A percentile compares a stretch with the other conserved stretches of the same genome.
Conservation (phyloP, 306 rosid species). For the Styphnolobium japonicum region DNA sequence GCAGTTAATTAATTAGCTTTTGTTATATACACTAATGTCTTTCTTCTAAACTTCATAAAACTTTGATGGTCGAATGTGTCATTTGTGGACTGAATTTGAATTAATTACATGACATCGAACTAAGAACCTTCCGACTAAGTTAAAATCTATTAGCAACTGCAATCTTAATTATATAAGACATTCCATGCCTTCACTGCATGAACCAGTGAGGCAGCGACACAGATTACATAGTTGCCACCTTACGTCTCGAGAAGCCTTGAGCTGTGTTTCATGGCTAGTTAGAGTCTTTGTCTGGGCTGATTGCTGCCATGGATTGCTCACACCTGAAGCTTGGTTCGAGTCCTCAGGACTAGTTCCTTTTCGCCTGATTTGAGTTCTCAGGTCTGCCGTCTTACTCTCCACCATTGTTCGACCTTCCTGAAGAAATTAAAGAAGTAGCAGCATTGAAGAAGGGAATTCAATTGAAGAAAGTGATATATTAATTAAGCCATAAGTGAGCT, state of each 20-base stretch:
- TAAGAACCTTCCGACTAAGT: conserved; percentile 9
- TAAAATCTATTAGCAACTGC: not conserved
- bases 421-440: conserved; percentile 18
- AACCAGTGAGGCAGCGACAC: conserved; percentile 37
- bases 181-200: conserved; percentile 26
- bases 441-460: not conserved
- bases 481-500: not conserved
- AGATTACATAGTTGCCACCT: conserved; percentile 84
- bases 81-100: not conserved
- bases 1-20: not conserved
- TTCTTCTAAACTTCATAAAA: not conserved
- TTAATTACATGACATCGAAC: conserved; percentile 2
- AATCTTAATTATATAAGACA: not conserved
- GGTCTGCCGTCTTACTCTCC: conserved; percentile 82
- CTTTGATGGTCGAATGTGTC: not conserved
- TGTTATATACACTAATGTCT: not conserved
- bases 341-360: conserved; percentile 50
- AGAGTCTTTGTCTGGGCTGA: conserved; percentile 34
- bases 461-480: conserved; percentile 1
- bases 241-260: conserved; percentile 99
- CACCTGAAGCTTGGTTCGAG: conserved; percentile 35
- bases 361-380: conserved; percentile 72
- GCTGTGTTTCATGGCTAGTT: conserved; percentile 65
- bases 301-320: conserved; percentile 44
- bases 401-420: conserved; percentile 83